Evolutionary conservation across 306 rosid genomes (phyloP).

Genomic region (Sphenostylis stenocarpa): DNA sequence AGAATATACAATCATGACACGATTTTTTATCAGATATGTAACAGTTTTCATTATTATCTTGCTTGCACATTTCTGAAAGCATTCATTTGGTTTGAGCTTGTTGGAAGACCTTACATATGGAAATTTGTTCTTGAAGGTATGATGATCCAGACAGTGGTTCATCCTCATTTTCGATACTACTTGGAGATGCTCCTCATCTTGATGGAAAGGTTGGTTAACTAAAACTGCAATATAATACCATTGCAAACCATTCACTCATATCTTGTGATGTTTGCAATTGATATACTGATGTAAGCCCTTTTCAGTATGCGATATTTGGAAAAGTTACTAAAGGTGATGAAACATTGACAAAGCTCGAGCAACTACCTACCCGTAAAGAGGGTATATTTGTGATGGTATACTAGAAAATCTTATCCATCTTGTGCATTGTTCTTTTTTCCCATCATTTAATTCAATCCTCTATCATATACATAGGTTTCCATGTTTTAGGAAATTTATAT

Average conservation of each 20-base stretch:
- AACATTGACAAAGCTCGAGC: conserved; percentile 76
- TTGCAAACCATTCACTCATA: conserved; percentile 20
- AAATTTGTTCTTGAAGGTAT: conserved; percentile 44
- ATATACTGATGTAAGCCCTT: conserved; percentile 33
- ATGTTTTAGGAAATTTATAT: conserved; percentile 11
- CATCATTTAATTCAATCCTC: conserved; percentile 22
- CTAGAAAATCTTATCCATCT: conserved; percentile 30
- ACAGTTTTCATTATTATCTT: conserved; percentile 22
- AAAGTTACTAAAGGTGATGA: conserved; percentile 88
- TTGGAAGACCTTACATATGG: background rate
- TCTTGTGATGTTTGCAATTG: conserved; percentile 29
- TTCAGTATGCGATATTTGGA: conserved; percentile 95
- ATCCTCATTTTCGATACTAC: conserved; percentile 89
- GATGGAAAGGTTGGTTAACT: conserved; percentile 63
- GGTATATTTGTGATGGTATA: conserved; percentile 94
- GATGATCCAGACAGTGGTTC: conserved; percentile 79
- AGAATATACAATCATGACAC: background rate
- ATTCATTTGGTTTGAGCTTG: conserved; percentile 19
- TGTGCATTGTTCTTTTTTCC: background rate
- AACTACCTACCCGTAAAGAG: conserved; percentile 83
- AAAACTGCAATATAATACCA: conserved; percentile 28
- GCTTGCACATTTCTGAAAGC: background rate
- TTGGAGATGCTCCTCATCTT: conserved; percentile 93
- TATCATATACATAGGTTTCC: conserved; percentile 3
- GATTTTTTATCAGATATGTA: background rate